Evolutionary conservation across 352 stramenopile species (phyloP).

Genomic region (Globisporangium ultimum): DNA sequence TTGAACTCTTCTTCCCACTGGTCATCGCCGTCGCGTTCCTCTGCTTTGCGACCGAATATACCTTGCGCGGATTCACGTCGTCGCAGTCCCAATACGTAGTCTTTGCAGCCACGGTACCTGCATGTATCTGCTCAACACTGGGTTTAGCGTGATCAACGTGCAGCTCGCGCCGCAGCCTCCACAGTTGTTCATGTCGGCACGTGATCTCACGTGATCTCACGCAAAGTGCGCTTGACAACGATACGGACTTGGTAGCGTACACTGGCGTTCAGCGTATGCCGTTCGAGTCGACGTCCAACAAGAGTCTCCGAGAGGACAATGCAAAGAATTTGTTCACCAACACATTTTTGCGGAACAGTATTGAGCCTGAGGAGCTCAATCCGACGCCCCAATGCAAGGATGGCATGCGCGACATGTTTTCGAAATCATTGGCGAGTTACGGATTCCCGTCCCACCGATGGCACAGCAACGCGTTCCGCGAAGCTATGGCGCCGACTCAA

Average conservation of each 20-base stretch:
- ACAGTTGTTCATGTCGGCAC: too few relatives aligned
- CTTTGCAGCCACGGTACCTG: background rate
- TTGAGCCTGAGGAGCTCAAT: background rate
- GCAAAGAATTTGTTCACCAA: constrained; percentile 2
- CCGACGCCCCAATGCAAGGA: background rate
- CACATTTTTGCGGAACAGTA: background rate
- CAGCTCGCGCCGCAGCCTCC: background rate
- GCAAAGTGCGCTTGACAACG: too few relatives aligned
- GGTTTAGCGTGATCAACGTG: constrained; percentile 6
- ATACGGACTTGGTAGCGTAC: too few relatives aligned
- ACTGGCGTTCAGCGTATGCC: too few relatives aligned
- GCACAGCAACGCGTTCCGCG: background rate
- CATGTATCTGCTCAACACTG: constrained; percentile 5
- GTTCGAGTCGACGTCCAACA: background rate
- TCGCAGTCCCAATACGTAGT: constrained; percentile 21
- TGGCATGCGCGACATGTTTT: background rate
- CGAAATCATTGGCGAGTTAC: background rate
- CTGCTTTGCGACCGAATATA: constrained; percentile 9
- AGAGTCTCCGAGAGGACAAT: background rate
- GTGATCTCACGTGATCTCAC: too few relatives aligned
- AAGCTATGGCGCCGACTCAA: background rate
- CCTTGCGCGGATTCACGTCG: background rate
- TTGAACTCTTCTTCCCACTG: constrained; percentile 3
- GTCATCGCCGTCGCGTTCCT: constrained; percentile 3
- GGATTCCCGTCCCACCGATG: constrained; percentile 4